These are phyloP conservation scores for Allium sativum DNA, from an alignment of 106 monocot genomes.

Conservation along the genomic window DNA sequence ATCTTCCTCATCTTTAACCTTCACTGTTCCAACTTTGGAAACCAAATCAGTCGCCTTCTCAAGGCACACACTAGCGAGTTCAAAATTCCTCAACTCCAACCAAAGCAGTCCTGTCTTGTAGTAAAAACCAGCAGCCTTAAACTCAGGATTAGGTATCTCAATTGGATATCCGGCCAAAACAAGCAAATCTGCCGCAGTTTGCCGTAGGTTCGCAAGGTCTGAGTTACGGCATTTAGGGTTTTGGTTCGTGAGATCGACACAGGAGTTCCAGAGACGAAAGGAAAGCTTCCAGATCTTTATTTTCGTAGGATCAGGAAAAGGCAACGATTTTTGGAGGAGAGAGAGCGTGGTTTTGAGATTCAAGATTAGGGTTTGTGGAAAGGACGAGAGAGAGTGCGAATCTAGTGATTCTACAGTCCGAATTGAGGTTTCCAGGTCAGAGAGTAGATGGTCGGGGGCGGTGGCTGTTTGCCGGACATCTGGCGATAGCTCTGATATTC, in stretches of 20 bases:
- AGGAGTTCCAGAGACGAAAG: conserved; percentile 93
- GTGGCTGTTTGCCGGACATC: conserved; percentile 21
- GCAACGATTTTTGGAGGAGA: conserved; percentile 15
- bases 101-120: conserved; percentile 58
- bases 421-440: conserved; percentile 6
- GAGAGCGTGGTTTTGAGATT: conserved; percentile 28
- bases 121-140: conserved; percentile 78
- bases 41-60: conserved; percentile 63
- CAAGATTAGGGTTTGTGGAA: conserved; percentile 25
- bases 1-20: conserved; percentile 33
- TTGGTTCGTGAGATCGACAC: conserved; percentile 75
- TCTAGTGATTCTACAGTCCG: conserved; percentile 29
- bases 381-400: conserved; percentile 20
- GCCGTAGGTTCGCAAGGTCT: conserved; percentile 45
- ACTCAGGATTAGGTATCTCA: conserved; percentile 42
- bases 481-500: conserved; percentile 74
- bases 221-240: not conserved
- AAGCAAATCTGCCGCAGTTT: conserved; percentile 59
- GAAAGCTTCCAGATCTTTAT: conserved; percentile 72
- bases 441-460: not conserved
- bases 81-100: conserved; percentile 38
- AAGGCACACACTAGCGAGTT: conserved; percentile 60
- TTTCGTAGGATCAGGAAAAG: conserved; percentile 29
- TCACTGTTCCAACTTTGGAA: conserved; percentile 15
- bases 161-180: conserved; percentile 48